Base-by-base conservation (phyloP, 345 rosid genomes). In the Sapria himalayana region DNA sequence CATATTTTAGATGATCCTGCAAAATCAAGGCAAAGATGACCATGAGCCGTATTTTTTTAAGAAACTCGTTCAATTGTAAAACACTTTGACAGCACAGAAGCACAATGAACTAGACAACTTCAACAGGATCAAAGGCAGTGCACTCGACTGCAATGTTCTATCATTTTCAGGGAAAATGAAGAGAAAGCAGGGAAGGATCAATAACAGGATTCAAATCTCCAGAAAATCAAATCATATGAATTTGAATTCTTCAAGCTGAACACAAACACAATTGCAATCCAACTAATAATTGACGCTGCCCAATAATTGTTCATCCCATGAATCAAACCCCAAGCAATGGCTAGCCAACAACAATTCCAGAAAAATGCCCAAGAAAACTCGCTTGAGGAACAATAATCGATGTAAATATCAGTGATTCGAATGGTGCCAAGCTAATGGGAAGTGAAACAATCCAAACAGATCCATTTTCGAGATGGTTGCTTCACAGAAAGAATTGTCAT, bases 301-400 rank as follows among this genome's bases (percentile, higher is more conserved):
- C 98, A 89, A 63, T 63, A 89, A 61, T 74, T 74, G 51, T 71
- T 82, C 98, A 89, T 89, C 53, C 98, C 98, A 11, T 74, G 78
- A 54, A 89, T 71, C 58, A 89, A 48, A 39, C 91, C 91, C 93
- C 98, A 89, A 0, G 98, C 91, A 50, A 89, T 66, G 15, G 85
- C 81, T 89, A 82, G 6, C 98, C 98, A 33, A 89, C 82, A 23
- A 89, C 47, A 20, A 89, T 89, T 27, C 94, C 98, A 0, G 94
- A 76, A 38, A 89, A 73, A 63, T 89, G 98, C 20, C 98, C 98
- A 2, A 89, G 66, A 56, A 89, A 89, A 52, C 98, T 82, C 3
- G 98, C 98, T 58, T 89, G 98, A 10, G 98, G 98, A 40, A 89
- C 95, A 45, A 89, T 82, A 45, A 89, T 89, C 0, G 98, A 82